These are phyloP conservation scores for Fusarium veterinarium DNA, from an alignment of 2,329 filamentous ascomycete genomes.

Conservation along the genomic window DNA sequence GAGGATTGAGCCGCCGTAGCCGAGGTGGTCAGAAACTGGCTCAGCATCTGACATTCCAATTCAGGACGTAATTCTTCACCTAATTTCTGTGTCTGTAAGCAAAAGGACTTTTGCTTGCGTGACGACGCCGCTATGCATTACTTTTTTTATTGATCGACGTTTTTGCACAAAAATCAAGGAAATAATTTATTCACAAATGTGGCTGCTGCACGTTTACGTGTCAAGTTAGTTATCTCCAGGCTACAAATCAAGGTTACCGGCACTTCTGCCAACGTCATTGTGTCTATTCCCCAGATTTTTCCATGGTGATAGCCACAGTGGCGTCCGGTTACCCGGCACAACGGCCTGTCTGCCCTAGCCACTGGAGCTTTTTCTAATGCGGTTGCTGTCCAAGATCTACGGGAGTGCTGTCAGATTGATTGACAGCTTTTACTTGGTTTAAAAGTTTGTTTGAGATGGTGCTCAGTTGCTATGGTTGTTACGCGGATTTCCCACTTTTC, in stretches of 20 bases:
- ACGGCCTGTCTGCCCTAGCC: neutral
- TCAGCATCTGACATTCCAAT: slow-evolving; percentile 9
- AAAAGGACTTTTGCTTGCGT: neutral
- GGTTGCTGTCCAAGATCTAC: neutral
- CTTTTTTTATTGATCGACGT: neutral
- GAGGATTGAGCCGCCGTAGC: slow-evolving; percentile 23
- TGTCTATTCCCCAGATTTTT: neutral
- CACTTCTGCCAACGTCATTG: neutral
- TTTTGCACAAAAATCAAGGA: neutral
- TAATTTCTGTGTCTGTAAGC: neutral
- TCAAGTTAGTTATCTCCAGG: neutral
- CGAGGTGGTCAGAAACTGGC: slow-evolving; percentile 15
- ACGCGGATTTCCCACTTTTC: neutral
- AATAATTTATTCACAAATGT: neutral
- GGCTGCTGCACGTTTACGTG: neutral
- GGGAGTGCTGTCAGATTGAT: neutral
- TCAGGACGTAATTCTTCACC: neutral
- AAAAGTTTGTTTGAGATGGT: neutral
- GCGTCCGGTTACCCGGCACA: slow-evolving; percentile 12
- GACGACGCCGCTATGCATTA: neutral
- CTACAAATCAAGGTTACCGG: neutral
- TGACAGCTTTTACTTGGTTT: neutral
- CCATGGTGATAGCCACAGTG: neutral
- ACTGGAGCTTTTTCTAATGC: neutral
- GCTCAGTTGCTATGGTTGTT: neutral